Conservation (phyloP, 177 flowering plant species). For the Vitis hybrid region DNA sequence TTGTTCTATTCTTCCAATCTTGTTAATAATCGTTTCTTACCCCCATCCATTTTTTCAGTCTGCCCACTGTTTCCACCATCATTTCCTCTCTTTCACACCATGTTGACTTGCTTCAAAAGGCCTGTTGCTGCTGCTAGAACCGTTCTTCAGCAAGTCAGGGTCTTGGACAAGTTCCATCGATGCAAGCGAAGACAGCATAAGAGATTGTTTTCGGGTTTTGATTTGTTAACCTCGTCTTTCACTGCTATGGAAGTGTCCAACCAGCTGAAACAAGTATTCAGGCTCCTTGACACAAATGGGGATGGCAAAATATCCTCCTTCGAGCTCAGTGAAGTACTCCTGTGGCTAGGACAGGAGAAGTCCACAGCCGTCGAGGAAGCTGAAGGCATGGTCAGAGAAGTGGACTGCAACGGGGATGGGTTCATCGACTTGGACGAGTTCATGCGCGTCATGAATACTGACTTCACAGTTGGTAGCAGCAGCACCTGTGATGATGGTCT, state of each 20-base stretch:
- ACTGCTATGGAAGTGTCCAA: conserved; percentile 44
- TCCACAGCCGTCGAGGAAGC: conserved; percentile 45
- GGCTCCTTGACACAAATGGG: conserved; percentile 57
- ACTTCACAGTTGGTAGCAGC: conserved; percentile 2
- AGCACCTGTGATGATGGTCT: conserved; percentile 22
- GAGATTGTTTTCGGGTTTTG: conserved; percentile 25
- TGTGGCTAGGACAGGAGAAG: conserved; percentile 51
- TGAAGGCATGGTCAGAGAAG: conserved; percentile 50
- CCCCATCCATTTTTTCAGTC: not conserved
- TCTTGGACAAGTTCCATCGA: not conserved
- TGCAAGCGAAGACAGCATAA: conserved; percentile 24
- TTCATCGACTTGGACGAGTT: conserved; percentile 67
- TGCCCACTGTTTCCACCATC: not conserved
- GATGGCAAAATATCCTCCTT: conserved; percentile 63
- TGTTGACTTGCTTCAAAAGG: conserved; percentile 24
- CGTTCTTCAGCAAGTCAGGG: conserved; percentile 14
- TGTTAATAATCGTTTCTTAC: not conserved
- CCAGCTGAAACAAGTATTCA: conserved; percentile 60
- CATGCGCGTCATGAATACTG: conserved; percentile 34
- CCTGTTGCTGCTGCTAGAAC: conserved; percentile 18
- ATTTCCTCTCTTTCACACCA: conserved; percentile 12
- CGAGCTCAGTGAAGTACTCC: conserved; percentile 56
- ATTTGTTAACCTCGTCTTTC: conserved; percentile 37
- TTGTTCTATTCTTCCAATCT: no score
- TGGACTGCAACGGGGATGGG: conserved; percentile 68